Evolutionary conservation across 768 basidiomycete genomes (phyloP), one percentile per base, ranked within the genome.

Genomic region (Galerina sulciceps): DNA sequence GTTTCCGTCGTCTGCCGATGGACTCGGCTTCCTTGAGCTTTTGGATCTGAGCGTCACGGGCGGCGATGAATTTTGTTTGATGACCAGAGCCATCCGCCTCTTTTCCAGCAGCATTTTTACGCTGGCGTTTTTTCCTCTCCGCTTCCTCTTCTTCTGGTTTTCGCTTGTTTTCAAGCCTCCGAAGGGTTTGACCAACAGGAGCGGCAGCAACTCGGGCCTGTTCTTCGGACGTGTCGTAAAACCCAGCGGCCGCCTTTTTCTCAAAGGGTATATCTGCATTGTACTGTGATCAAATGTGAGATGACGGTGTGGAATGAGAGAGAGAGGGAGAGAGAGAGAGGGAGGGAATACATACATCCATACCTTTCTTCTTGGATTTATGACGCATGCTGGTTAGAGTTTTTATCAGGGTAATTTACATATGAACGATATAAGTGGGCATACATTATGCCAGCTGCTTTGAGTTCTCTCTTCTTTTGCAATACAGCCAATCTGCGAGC

Each of bases 231-330:
- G 93, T 95, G 71, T 99, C 97, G 73, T 99, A 99, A 76, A 99
- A 99, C 0, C 97, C 97, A 10, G 96, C 76, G 0, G 94, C 95
- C 0, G 97, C 83, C 69, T 93, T 93, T 79, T 99, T 98, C 78
- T 99, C 97, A 71, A 99, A 99, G 0, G 97, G 97, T 64, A 98
- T 97, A 70, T 99, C 97, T 50, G 94, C 87, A 68, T 98, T 99
- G 77, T 99, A 99, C 92, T 97, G 64, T 6, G n/a, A 45, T 20
- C 35, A 37, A 15, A 10, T n/a, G 49, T 26, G 31, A 50, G 55
- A 59, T 41, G 53, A 35, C 6, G 44, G 6, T 41, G n/a, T n/a
- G n/a, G n/a, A n/a, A n/a, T n/a, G 36, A 45, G 37, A n/a, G 46
- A 40, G 35, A 45, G 56, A 37, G 31, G 26, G 57, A 15, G 36